Conservation (phyloP, 805 yeast genomes). For the Schizosaccharomyces octosporus region DNA sequence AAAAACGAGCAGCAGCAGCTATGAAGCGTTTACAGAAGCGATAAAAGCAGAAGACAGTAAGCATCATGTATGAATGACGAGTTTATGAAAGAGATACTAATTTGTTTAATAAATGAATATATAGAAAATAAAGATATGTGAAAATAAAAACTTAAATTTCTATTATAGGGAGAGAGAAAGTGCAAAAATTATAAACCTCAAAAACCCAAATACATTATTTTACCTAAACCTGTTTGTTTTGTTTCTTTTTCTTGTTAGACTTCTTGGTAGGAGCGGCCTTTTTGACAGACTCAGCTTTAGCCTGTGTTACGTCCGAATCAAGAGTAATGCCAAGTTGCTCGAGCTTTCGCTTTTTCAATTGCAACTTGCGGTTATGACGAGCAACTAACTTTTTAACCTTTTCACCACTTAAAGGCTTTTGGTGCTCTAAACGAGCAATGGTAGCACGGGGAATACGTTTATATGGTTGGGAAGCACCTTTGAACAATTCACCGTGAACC, state of each 20-base stretch:
- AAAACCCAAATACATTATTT: not conserved
- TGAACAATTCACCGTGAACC: conserved; percentile 27
- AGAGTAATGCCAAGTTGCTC: conserved; percentile 27
- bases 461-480: conserved; percentile 21
- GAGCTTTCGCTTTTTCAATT: conserved; percentile 25
- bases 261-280: not conserved
- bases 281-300: not conserved
- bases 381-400: conserved; percentile 31
- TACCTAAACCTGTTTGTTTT: not conserved
- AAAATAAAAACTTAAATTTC: not conserved
- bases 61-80: too few species aligned
- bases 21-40: conserved; percentile 35
- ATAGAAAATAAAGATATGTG: too few species aligned
- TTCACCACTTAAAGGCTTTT: conserved; percentile 29
- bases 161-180: not conserved
- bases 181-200: conserved; percentile 2
- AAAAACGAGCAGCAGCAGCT: conserved; percentile 87
- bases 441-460: conserved; percentile 35
- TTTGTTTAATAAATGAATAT: too few species aligned
- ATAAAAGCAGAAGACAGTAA: not conserved
- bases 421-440: conserved; percentile 28
- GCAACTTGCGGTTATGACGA: conserved; percentile 20
- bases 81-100: too few species aligned
- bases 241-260: not conserved
- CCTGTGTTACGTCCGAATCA: not conserved